A percentile compares a stretch with the other conserved stretches of the same genome.
These are phyloP conservation scores for Posidonia oceanica DNA, from an alignment of 116 monocot species.

Conservation along the genomic window DNA sequence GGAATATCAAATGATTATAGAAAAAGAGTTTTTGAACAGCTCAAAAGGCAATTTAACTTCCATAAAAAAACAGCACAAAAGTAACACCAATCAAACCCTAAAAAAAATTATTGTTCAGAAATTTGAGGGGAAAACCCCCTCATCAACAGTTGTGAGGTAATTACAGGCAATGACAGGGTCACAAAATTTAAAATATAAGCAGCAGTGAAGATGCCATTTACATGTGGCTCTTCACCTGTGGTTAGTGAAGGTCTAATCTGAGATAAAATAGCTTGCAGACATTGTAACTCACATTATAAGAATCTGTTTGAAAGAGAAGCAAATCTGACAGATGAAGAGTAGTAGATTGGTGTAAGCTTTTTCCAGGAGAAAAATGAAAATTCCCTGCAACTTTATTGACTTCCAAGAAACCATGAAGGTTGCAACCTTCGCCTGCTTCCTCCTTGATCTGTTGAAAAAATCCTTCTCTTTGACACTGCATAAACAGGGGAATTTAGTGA, in stretches of 20 bases:
- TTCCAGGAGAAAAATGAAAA: constrained; percentile 96
- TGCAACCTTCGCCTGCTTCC: constrained; percentile 98
- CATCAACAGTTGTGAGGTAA: too few species aligned
- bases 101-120: neutral
- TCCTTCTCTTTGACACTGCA: constrained; percentile 90
- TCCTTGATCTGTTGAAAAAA: constrained; percentile 79
- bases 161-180: neutral
- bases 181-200: neutral
- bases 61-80: too few species aligned
- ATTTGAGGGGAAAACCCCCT: neutral
- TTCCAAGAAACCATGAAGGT: constrained; percentile 85
- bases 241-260: neutral
- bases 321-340: constrained; percentile 53
- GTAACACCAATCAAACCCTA: neutral
- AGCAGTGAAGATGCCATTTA: neutral
- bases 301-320: constrained; percentile 50
- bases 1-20: neutral
- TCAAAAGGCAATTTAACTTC: too few species aligned
- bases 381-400: constrained; percentile 97
- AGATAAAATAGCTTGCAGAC: neutral
- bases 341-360: constrained; percentile 62
- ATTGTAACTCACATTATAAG: constrained; percentile 53
- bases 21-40: neutral
- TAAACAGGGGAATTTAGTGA: neutral
- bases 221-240: neutral